phyloP scores from a whole-genome alignment of 148 eudicot genomes.

The Salicornia ramosissima region DNA sequence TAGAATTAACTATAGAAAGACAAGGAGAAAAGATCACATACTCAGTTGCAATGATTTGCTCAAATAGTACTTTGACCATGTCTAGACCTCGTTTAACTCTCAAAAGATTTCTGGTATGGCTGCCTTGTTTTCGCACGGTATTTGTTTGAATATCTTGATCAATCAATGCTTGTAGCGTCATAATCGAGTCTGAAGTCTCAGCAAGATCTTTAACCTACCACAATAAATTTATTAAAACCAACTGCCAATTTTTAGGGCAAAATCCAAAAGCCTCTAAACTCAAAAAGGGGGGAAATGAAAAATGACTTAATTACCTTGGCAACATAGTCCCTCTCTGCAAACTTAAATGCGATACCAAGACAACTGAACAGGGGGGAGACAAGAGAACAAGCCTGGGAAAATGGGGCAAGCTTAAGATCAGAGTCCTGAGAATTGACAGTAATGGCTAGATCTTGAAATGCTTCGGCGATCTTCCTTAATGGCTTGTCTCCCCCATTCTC shows the following conservation, averaged over 20 bases:
- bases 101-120: slow-evolving; percentile 87
- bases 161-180: slow-evolving; percentile 46
- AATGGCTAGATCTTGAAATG: slow-evolving; percentile 52
- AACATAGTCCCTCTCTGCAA: slow-evolving; percentile 90
- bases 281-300: neutral
- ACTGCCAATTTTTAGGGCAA: too few species aligned
- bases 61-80: slow-evolving; percentile 85
- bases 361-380: slow-evolving; percentile 89
- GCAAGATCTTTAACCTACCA: slow-evolving; percentile 70
- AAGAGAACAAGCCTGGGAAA: slow-evolving; percentile 76
- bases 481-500: slow-evolving; percentile 44
- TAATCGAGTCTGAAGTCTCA: slow-evolving; percentile 56
- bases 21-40: slow-evolving; percentile 29
- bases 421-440: slow-evolving; percentile 34
- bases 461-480: slow-evolving; percentile 55
- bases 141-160: slow-evolving; percentile 55
- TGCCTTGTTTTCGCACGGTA: slow-evolving; percentile 62
- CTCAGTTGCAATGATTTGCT: slow-evolving; percentile 73
- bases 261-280: neutral
- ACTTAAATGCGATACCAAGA: slow-evolving; percentile 92
- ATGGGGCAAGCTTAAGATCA: slow-evolving; percentile 48
- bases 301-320: slow-evolving; percentile 56
- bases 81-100: slow-evolving; percentile 88
- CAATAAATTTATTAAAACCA: neutral
- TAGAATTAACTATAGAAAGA: too few species aligned